phyloP scores from a whole-genome alignment of 805 yeast genomes.

The Isabelozyma heimii region DNA sequence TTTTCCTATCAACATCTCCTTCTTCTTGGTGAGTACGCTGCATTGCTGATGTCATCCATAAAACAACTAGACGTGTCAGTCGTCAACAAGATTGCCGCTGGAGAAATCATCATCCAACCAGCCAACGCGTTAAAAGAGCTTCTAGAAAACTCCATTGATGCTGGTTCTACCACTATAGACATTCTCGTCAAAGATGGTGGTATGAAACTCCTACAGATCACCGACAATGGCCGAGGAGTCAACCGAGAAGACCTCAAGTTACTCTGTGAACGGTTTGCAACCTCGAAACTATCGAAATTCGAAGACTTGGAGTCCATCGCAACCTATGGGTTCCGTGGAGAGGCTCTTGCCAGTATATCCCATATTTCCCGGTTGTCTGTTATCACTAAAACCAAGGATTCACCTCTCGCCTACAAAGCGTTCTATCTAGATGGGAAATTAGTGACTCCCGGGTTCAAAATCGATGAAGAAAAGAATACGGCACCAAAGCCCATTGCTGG shows the following conservation, averaged over 20 bases:
- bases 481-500: slow-evolving; percentile 82
- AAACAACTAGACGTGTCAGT: slow-evolving; percentile 60
- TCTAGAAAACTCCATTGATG: slow-evolving; percentile 90
- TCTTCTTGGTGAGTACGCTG: too few relatives aligned
- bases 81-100: slow-evolving; percentile 92
- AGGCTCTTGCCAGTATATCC: slow-evolving; percentile 91
- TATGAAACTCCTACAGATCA: slow-evolving; percentile 74
- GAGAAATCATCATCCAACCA: slow-evolving; percentile 92
- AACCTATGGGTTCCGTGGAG: slow-evolving; percentile 96
- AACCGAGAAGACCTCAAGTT: slow-evolving; percentile 66
- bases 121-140: slow-evolving; percentile 92
- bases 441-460: slow-evolving; percentile 39
- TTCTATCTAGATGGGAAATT: slow-evolving; percentile 67
- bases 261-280: slow-evolving; percentile 89
- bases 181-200: slow-evolving; percentile 91
- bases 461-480: slow-evolving; percentile 23
- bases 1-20: too few relatives aligned
- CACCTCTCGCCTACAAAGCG: slow-evolving; percentile 69
- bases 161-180: slow-evolving; percentile 71
- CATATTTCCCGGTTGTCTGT: slow-evolving; percentile 84
- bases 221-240: slow-evolving; percentile 90
- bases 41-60: background rate
- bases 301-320: slow-evolving; percentile 70
- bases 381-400: slow-evolving; percentile 61
- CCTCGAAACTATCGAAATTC: slow-evolving; percentile 73